phyloP scores from a whole-genome alignment of 768 basidiomycete genomes.

The Krasilnikovozyma curviuscula region DNA sequence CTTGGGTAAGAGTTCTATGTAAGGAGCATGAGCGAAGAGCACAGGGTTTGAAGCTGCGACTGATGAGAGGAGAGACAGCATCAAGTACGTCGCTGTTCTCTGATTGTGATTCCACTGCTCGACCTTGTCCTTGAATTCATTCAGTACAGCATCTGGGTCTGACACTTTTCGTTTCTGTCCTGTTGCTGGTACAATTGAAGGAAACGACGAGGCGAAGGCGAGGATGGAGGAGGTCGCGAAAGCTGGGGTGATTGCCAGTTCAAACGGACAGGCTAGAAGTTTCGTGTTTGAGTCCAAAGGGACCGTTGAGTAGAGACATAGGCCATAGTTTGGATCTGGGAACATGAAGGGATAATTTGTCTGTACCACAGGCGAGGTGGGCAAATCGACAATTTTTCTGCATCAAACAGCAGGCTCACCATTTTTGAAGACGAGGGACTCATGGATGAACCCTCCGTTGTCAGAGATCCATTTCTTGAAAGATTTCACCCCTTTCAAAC shows the following conservation, averaged over 20 bases:
- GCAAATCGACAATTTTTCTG: no score
- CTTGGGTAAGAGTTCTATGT: conserved; percentile 48
- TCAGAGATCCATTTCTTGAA: no score
- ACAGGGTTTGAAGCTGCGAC: background rate
- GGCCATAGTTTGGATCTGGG: conserved; percentile 16
- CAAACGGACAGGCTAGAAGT: conserved; percentile 25
- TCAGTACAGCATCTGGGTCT: background rate
- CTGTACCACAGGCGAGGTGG: no score
- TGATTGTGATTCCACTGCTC: background rate
- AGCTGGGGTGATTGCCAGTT: conserved; percentile 22
- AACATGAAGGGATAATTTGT: no score
- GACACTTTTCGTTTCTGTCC: conserved; percentile 11
- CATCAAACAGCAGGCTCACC: no score
- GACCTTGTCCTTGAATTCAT: background rate
- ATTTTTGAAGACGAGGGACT: no score
- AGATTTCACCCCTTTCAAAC: no score
- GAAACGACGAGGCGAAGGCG: conserved; percentile 1
- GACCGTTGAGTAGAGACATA: conserved; percentile 18
- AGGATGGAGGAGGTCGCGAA: conserved; percentile 15
- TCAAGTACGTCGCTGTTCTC: background rate
- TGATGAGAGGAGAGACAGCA: background rate
- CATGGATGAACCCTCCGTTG: no score
- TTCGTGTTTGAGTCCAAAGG: conserved; percentile 14
- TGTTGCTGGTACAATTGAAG: conserved; percentile 1
- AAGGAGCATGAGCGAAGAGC: conserved; percentile 31